Conservation (phyloP, 2,329 filamentous ascomycete species). For the Hymenoscyphus albidus region DNA sequence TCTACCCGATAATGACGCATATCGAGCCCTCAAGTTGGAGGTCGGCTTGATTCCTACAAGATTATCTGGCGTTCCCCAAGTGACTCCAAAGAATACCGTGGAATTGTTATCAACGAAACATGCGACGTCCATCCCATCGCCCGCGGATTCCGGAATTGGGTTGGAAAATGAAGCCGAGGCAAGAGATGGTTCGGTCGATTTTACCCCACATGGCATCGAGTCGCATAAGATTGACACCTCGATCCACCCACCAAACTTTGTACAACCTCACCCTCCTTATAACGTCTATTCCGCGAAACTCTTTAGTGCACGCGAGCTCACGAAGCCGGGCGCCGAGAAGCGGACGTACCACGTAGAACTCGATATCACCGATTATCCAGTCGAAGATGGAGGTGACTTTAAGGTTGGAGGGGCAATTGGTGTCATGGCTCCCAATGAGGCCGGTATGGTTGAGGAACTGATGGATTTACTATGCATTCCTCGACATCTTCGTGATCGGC, state of each 20-base stretch:
- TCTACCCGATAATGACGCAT: constrained; percentile 79
- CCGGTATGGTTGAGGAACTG: constrained; percentile 73
- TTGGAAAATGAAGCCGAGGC: constrained; percentile 30
- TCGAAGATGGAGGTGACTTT: constrained; percentile 82
- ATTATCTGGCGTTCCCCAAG: constrained; percentile 64
- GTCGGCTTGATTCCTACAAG: constrained; percentile 70
- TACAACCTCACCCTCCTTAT: constrained; percentile 92
- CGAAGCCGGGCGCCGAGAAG: constrained; percentile 86
- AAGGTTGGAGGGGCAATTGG: constrained; percentile 95
- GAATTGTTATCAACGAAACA: constrained; percentile 59
- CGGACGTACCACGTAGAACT: constrained; percentile 96
- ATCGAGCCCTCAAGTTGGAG: constrained; percentile 71
- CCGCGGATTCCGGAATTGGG: constrained; percentile 48
- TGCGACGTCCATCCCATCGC: constrained; percentile 38
- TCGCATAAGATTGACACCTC: constrained; percentile 47
- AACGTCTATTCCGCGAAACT: constrained; percentile 88
- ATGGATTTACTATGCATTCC: constrained; percentile 80
- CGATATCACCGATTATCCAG: constrained; percentile 91
- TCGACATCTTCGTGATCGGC: constrained; percentile 77
- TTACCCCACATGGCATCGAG: constrained; percentile 30
- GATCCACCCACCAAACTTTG: constrained; percentile 78
- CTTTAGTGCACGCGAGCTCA: constrained; percentile 80
- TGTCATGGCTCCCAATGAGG: constrained; percentile 82
- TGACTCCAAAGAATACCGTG: constrained; percentile 69
- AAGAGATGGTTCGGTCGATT: constrained; percentile 33